Conservation (phyloP, 164 flowering plant genomes). For the Aristolochia contorta region DNA sequence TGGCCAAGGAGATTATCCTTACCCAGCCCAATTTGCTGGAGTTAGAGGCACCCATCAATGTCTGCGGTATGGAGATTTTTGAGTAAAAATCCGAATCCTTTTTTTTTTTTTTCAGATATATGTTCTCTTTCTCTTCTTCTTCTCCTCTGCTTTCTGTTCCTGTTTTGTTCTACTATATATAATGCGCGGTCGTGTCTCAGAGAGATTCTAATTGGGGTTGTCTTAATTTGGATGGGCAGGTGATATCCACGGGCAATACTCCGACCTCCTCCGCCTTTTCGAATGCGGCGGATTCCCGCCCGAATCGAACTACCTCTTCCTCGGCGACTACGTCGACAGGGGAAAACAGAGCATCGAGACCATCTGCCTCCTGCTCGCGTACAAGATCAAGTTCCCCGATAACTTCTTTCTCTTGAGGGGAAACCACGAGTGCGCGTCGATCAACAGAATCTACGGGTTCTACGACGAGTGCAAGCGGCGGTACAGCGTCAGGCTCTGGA, state of each 20-base stretch:
- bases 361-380: constrained; percentile 43
- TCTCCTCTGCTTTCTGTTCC: too few species aligned
- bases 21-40: constrained; percentile 53
- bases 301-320: constrained; percentile 43
- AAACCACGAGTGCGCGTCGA: constrained; percentile 54
- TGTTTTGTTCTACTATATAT: too few species aligned
- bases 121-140: neutral
- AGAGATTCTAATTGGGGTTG: too few species aligned
- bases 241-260: constrained; percentile 50
- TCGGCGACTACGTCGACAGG: constrained; percentile 56
- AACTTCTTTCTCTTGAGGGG: constrained; percentile 52
- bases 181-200: too few species aligned
- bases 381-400: constrained; percentile 45
- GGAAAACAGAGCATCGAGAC: constrained; percentile 55
- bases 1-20: constrained; percentile 39
- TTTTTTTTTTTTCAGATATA: neutral
- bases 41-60: constrained; percentile 53
- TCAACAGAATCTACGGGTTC: constrained; percentile 53
- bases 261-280: constrained; percentile 47
- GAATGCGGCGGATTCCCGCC: constrained; percentile 54
- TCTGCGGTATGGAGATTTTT: constrained; percentile 38
- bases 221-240: constrained; percentile 28
- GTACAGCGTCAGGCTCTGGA: constrained; percentile 48
- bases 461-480: constrained; percentile 53
- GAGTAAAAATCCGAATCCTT: neutral